These are phyloP conservation scores for Mesembryanthemum crystallinum DNA, from an alignment of 148 eudicot species.

Conservation along the genomic window DNA sequence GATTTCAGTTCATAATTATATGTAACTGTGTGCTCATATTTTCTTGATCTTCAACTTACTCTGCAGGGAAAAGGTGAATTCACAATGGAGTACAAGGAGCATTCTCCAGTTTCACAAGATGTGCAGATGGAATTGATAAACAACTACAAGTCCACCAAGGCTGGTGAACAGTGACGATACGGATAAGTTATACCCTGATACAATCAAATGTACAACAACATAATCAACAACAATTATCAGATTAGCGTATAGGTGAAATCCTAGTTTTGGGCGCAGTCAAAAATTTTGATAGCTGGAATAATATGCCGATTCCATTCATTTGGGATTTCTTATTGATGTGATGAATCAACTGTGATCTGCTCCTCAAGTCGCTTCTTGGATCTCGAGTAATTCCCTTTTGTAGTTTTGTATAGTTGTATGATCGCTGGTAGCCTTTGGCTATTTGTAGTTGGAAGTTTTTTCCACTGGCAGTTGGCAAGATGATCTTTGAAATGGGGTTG, in stretches of 20 bases:
- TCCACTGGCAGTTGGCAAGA: too few relatives aligned
- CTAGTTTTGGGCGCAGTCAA: background rate
- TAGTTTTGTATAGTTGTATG: too few relatives aligned
- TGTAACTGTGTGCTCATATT: background rate
- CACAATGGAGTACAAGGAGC: slow-evolving; percentile 95
- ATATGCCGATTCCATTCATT: background rate
- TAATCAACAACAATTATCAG: background rate
- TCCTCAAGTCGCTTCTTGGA: background rate
- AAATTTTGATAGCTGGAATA: slow-evolving; percentile 20
- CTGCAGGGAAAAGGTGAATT: slow-evolving; percentile 95
- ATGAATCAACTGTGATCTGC: background rate
- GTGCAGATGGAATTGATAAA: slow-evolving; percentile 86
- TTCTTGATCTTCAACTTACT: background rate
- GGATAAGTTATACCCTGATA: background rate
- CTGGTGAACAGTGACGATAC: slow-evolving; percentile 33
- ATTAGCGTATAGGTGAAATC: slow-evolving; percentile 8
- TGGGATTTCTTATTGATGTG: background rate
- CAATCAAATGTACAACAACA: slow-evolving; percentile 1
- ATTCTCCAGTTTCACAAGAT: slow-evolving; percentile 72
- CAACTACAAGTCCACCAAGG: slow-evolving; percentile 59
- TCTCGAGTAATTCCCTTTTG: background rate
- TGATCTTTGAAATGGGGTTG: too few relatives aligned
- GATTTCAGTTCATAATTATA: too few relatives aligned
- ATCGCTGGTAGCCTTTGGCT: too few relatives aligned
- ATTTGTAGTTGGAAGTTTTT: too few relatives aligned